Evolutionary conservation across 1,284 basidiomycete genomes (phyloP).

Genomic region (Ganoderma meredithae): DNA sequence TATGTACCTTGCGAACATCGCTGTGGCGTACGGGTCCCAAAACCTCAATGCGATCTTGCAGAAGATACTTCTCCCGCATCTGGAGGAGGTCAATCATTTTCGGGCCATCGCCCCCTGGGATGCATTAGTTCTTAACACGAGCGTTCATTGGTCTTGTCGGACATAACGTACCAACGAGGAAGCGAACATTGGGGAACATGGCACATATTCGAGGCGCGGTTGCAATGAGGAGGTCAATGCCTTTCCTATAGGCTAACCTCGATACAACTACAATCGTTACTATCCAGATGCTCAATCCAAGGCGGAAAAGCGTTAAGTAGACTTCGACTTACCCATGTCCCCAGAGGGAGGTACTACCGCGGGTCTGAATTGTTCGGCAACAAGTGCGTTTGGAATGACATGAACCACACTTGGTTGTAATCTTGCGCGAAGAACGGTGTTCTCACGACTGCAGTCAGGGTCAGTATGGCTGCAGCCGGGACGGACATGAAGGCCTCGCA

Average conservation of each 20-base stretch:
- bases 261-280: conserved; percentile 96
- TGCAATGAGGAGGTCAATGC: conserved; percentile 94
- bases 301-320: background rate
- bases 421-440: conserved; percentile 90
- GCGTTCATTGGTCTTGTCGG: background rate
- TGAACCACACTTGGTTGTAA: conserved; percentile 72
- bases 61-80: conserved; percentile 90
- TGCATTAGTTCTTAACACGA: background rate
- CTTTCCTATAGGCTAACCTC: conserved; percentile 96
- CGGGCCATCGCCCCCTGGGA: conserved; percentile 88
- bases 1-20: conserved; percentile 78
- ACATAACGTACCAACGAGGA: conserved; percentile 82
- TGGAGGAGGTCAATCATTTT: conserved; percentile 96
- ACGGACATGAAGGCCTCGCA: conserved; percentile 44
- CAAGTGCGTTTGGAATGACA: conserved; percentile 96
- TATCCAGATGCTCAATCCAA: conserved; percentile 40
- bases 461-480: conserved; percentile 1
- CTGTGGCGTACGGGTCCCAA: conserved; percentile 84
- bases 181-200: conserved; percentile 84
- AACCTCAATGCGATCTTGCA: conserved; percentile 92
- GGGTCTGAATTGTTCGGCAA: conserved; percentile 87
- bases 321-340: conserved; percentile 19
- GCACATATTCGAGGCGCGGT: conserved; percentile 91
- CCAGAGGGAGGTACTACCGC: conserved; percentile 40
- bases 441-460: conserved; percentile 74